Conservation (phyloP, 352 stramenopile species). For the Phytophthora rubi region DNA sequence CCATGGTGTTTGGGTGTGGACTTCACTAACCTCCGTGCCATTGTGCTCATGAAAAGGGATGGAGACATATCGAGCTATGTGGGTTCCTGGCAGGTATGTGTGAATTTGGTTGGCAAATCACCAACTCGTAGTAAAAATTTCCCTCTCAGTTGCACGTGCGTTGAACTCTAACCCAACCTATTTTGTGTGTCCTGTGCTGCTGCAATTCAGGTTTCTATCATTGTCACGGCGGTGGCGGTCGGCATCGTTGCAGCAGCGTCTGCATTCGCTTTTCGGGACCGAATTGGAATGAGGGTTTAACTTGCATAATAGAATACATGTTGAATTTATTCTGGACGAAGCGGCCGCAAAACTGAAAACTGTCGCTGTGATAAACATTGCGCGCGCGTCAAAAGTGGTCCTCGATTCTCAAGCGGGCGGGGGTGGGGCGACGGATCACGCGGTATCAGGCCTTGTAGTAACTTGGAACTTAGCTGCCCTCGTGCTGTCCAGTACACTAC, state of each 20-base stretch:
- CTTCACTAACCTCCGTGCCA: neutral
- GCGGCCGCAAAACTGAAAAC: constrained; percentile 16
- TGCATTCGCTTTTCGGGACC: constrained; percentile 44
- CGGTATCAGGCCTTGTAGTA: neutral
- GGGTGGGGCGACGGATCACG: neutral
- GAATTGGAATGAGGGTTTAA: constrained; percentile 17
- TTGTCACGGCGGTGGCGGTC: constrained; percentile 37
- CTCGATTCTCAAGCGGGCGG: neutral
- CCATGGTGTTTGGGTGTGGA: neutral
- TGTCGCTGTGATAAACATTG: constrained; percentile 17
- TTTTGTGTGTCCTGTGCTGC: neutral
- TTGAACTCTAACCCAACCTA: neutral
- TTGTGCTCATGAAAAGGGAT: constrained; percentile 13
- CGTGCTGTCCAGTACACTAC: neutral
- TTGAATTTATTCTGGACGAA: constrained; percentile 27
- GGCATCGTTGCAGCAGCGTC: constrained; percentile 40
- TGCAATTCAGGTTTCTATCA: constrained; percentile 31
- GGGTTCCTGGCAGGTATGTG: constrained; percentile 35
- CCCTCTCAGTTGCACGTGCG: neutral
- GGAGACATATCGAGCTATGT: constrained; percentile 20
- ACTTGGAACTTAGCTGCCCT: neutral
- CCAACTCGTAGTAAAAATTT: neutral
- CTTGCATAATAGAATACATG: constrained; percentile 38
- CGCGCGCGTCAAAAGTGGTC: constrained; percentile 11
- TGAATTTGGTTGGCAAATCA: neutral